A percentile compares a stretch with the other conserved stretches of the same genome.
Evolutionary conservation across 805 yeast species (phyloP).

Genomic region (Candida nemodendra): DNA sequence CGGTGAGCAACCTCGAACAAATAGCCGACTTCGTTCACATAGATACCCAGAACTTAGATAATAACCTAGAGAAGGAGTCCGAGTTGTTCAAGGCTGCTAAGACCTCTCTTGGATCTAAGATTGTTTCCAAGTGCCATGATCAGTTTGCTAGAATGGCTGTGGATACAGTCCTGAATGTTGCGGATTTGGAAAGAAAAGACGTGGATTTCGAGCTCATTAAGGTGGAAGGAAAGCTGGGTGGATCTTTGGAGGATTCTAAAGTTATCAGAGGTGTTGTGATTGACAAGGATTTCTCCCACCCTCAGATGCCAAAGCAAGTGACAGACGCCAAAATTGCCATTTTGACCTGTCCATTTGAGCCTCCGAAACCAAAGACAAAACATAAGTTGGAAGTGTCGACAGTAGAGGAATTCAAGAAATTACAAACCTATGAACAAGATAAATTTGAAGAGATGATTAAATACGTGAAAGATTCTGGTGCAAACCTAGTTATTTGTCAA

Average conservation of each 20-base stretch:
- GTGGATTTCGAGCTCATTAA: constrained; percentile 96
- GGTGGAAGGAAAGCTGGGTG: constrained; percentile 95
- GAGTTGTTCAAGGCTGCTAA: constrained; percentile 86
- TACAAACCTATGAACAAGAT: constrained; percentile 89
- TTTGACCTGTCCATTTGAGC: constrained; percentile 97
- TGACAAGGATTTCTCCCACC: constrained; percentile 97
- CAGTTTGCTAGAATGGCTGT: constrained; percentile 97
- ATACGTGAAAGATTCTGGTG: constrained; percentile 83
- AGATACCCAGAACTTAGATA: constrained; percentile 29
- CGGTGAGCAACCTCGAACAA: constrained; percentile 70
- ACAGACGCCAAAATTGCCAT: constrained; percentile 87
- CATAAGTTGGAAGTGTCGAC: constrained; percentile 90
- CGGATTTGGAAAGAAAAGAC: constrained; percentile 87
- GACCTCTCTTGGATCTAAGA: constrained; percentile 92
- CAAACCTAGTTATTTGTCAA: constrained; percentile 95
- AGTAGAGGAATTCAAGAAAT: constrained; percentile 89
- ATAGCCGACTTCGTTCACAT: constrained; percentile 45
- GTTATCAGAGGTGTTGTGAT: constrained; percentile 88
- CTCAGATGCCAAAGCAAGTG: constrained; percentile 90
- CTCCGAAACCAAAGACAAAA: constrained; percentile 98
- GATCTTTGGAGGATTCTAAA: constrained; percentile 80
- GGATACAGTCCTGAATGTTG: constrained; percentile 89
- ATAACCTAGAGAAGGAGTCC: constrained; percentile 35
- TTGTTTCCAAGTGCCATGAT: constrained; percentile 91
- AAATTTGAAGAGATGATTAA: constrained; percentile 90